Evolutionary conservation across 2,329 filamentous ascomycete genomes (phyloP).

Genomic region (Pyrenophora tritici-repentis): DNA sequence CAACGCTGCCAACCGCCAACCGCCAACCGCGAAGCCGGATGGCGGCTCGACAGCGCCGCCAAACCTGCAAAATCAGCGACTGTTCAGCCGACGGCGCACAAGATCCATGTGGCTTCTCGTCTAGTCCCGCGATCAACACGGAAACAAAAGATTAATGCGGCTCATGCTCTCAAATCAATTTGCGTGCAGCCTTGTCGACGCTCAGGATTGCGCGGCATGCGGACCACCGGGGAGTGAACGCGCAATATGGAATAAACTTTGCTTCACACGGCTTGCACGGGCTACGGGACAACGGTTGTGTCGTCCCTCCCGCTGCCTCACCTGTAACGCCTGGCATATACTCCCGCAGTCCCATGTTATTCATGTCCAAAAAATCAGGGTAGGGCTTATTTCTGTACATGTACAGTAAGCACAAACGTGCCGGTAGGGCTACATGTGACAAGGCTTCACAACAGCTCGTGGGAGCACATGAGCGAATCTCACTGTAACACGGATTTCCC

Average conservation of each 20-base stretch:
- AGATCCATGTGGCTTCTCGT: slow-evolving; percentile 18
- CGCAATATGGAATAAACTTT: slow-evolving; percentile 29
- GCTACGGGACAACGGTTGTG: slow-evolving; percentile 17
- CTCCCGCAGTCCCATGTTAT: slow-evolving; percentile 3
- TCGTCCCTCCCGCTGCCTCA: slow-evolving; percentile 34
- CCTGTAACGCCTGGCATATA: slow-evolving; percentile 5
- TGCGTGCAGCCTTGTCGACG: slow-evolving; percentile 6
- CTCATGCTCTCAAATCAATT: slow-evolving; percentile 12
- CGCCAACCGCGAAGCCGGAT: slow-evolving; percentile 18
- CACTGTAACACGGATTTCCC: slow-evolving; percentile 11
- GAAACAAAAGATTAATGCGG: slow-evolving; percentile 10
- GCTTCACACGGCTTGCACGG: slow-evolving; percentile 27
- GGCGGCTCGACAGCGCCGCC: slow-evolving; percentile 29
- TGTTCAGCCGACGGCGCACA: slow-evolving; percentile 13
- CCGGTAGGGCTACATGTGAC: slow-evolving; percentile 26
- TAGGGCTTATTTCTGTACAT: slow-evolving; percentile 14
- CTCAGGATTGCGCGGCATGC: slow-evolving; percentile 9
- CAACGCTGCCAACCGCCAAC: slow-evolving; percentile 20
- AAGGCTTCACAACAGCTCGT: slow-evolving; percentile 19
- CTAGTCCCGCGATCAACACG: slow-evolving; percentile 15
- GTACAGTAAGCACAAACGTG: slow-evolving; percentile 8
- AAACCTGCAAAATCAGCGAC: slow-evolving; percentile 19
- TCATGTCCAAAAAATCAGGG: slow-evolving; percentile 5
- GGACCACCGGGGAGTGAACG: slow-evolving; percentile 10
- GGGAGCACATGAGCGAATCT: slow-evolving; percentile 20